Evolutionary conservation across 2,329 filamentous ascomycete genomes (phyloP), one percentile per base, ranked within the genome.

Genomic region (Dryadomyces sulphureus): DNA sequence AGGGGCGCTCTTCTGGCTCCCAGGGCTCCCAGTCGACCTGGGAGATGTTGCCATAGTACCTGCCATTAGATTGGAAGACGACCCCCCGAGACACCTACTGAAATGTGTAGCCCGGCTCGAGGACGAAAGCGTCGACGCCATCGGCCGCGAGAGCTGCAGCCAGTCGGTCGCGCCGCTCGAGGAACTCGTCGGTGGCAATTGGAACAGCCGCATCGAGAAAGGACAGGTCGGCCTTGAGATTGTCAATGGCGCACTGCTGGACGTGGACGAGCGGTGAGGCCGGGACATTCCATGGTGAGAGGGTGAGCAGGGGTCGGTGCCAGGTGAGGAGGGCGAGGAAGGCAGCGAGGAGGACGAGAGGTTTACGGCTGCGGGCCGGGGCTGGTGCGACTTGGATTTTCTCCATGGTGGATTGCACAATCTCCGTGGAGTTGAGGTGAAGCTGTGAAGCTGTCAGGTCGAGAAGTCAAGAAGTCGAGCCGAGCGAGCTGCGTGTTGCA

Each of bases 31-130:
- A 80, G 49, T 79, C 70, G 0, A 56, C 57, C 54, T 80, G 76
- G 1, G 72, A 77, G 38, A 75, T 65, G 53, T 81, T 80, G 41
- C 66, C 75, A 54, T 78, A 81, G 57, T 80, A 70, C 34, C 62
- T 60, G 32, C 20, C 2, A 14, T 36, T 4, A 4, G 1, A 19
- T 25, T 8, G 16, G 27, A 47, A 16, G 48, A 17, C 11, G 7
- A 5, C 3, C 20, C 17, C 4, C 12, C 16, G 20, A 45, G n/a
- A 6, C 12, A 24, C 52, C 46, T 56, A 77, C 59, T 75, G 70
- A 52, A 80, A 79, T 0, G 74, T 77, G 54, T 78, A 80, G 2
- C 77, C 77, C 2, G 77, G 77, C 54, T 81, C 77, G 1, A 79
- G 62, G 2, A 78, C 62, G 51, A 81, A 81, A 0, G 73, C 76